Evolutionary conservation across 2,329 filamentous ascomycete species (phyloP), one percentile per base, ranked within the genome.

Genomic region (Fonsecaea pedrosoi): DNA sequence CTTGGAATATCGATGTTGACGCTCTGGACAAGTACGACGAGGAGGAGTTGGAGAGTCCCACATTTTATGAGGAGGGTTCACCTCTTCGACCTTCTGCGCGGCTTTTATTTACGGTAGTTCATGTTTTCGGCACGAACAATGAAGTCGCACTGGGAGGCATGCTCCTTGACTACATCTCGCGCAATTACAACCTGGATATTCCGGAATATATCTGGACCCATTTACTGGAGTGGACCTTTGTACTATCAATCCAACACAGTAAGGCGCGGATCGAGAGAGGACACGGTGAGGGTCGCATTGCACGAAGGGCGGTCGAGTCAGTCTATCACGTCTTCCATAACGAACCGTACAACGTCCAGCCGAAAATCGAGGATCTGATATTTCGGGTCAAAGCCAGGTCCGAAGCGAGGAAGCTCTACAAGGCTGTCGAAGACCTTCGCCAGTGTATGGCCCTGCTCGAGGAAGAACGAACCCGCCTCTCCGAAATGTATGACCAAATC

Each of bases 91-190:
- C 92, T 1, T 87, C 85, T 0, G 69, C 76, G 7, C 79, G 81
- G 1, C 81, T 94, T 0, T 81, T 94, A 25, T 81, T 86, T 62
- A 85, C 89, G 8, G 79, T 94, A n/a, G 89, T 89, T 5, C 88
- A 92, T 74, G 81, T 83, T 0, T 91, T 89, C 69, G 86, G 89
- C n/a, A 84, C 83, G 68, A 91, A 89, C 76, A 88, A 85, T 56
- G 82, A 89, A 62, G 81, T 92, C 3, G 75, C 82, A 0, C 80
- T 83, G 1, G 90, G 87, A 12, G 74, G 89, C 32, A 82, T 85
- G 48, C 73, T 90, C 0, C 78, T 93, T 12, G 84, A 90, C 66
- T 86, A 86, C 71, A 76, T 94, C 56, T 89, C 90, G 0, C 78
- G 78, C 1, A 80, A 80, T 6, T 91, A 90, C 76, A 69, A 79